A percentile compares a stretch with the other conserved stretches of the same genome.
phyloP scores from a whole-genome alignment of 2,329 filamentous ascomycete genomes.

The Didymella arachidicola region DNA sequence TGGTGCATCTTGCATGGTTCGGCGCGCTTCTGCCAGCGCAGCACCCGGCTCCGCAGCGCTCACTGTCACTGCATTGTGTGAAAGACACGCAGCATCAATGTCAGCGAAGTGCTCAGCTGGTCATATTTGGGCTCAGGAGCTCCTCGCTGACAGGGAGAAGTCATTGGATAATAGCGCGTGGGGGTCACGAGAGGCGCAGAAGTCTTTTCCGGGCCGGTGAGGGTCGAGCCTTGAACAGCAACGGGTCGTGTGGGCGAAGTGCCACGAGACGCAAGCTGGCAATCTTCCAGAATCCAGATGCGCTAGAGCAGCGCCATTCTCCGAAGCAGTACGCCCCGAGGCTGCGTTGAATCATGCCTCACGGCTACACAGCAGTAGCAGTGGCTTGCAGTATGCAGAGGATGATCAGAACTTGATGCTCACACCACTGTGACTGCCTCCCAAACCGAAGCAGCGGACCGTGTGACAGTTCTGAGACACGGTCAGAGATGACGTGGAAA shows the following conservation, averaged over 20 bases:
- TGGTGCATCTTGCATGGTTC: constrained; percentile 32
- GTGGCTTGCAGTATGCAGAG: background rate
- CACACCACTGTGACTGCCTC: background rate
- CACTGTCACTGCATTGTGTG: constrained; percentile 3
- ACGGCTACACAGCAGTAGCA: background rate
- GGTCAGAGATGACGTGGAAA: constrained; percentile 29
- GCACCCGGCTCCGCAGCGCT: constrained; percentile 28
- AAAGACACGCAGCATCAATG: constrained; percentile 7
- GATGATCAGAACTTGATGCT: background rate
- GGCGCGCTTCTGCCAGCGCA: constrained; percentile 23
- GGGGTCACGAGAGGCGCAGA: constrained; percentile 36
- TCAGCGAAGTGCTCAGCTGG: constrained; percentile 6
- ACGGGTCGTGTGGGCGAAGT: constrained; percentile 18
- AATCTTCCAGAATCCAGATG: constrained; percentile 22
- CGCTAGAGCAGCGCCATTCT: constrained; percentile 19
- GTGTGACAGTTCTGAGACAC: constrained; percentile 20
- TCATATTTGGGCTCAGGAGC: background rate
- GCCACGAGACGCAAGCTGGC: constrained; percentile 16
- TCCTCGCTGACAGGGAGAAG: constrained; percentile 18
- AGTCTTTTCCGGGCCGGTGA: constrained; percentile 21
- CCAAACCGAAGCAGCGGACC: constrained; percentile 2
- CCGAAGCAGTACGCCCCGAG: constrained; percentile 11
- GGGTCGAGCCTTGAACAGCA: constrained; percentile 21
- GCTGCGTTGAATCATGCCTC: constrained; percentile 8
- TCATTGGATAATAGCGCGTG: constrained; percentile 50